A percentile compares a stretch with the other conserved stretches of the same genome.
Conservation (phyloP, 2,329 filamentous ascomycete genomes). For the Sclerotinia subarctica region DNA sequence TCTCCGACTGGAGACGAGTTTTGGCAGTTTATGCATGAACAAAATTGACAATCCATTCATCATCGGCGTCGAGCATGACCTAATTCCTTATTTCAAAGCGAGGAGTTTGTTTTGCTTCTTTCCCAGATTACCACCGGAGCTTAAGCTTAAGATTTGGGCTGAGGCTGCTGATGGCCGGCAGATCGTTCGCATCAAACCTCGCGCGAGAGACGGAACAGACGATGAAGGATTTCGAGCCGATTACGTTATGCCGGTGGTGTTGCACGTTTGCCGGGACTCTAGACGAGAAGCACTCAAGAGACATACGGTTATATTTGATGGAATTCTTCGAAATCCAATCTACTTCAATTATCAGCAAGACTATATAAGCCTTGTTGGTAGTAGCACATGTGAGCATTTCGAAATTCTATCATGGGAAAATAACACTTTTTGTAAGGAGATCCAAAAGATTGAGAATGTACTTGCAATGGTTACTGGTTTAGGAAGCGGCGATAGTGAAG, state of each 20-base stretch:
- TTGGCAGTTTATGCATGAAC: not conserved
- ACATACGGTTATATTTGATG: not conserved
- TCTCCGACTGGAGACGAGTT: not conserved
- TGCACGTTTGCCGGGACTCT: slow-evolving; percentile 7
- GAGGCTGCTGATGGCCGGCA: not conserved
- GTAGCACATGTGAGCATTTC: not conserved
- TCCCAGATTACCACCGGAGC: not conserved
- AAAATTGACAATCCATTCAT: not conserved
- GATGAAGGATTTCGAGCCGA: not conserved
- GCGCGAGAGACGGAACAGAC: not conserved
- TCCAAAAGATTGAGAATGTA: slow-evolving; percentile 8
- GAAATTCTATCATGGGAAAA: not conserved
- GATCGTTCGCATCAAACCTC: not conserved
- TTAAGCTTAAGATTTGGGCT: slow-evolving; percentile 13
- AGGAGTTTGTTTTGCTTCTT: slow-evolving; percentile 2
- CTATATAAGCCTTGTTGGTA: slow-evolving; percentile 3
- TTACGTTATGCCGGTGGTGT: not conserved
- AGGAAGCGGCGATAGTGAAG: not conserved
- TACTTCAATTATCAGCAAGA: slow-evolving; percentile 17
- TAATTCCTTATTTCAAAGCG: not conserved
- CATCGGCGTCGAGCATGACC: slow-evolving; percentile 2
- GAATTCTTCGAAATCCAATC: not conserved
- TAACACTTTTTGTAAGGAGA: not conserved
- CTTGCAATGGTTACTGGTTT: not conserved
- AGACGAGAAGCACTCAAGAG: slow-evolving; percentile 10